Evolutionary conservation across 108 stramenopile genomes (phyloP), one percentile per base, ranked within the genome.

Genomic region (Skeletonema costatum): DNA sequence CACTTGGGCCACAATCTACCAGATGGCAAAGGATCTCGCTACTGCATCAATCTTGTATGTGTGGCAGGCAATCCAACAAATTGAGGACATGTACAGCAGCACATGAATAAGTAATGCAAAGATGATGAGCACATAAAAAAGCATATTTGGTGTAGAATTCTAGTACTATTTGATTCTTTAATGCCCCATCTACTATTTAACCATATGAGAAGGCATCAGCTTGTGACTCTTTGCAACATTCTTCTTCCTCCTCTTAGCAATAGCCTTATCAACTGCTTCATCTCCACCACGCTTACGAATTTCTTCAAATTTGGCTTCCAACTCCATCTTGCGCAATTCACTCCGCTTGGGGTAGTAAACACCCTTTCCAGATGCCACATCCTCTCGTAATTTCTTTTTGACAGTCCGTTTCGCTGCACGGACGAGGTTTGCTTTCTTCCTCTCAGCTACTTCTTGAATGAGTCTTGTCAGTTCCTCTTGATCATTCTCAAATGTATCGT

Each of bases 271-370:
- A 42, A 96, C 89, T 3, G 92, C 95, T 53, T 80, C 83, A 44
- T 94, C 81, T 19, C 93, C 93, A 10, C 90, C 90, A 13, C 85
- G 83, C 69, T 93, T 94, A 2, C 84, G 85, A 62, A 96, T 65
- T 64, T 89, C 93, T 51, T 94, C 93, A 70, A 92, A 90, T 80
- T 90, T 93, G 53, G 93, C 96, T 70, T 96, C 93, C 60, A 90
- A 56, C 69, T 92, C 88, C 87, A 92, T 74, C 62, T 66, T 68
- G 67, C 80, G 76, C 78, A 87, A 63, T 42, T 96, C 96, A 51
- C 83, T 81, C 29, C 89, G 77, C 79, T 96, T 96, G 56, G 87
- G 76, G 74, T 85, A 88, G 75, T 86, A 96, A 32, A 70, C 87
- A 5, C 87, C 88, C 46, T 87, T 84, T 33, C 92, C 91, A 32